Percentiles rank a stretch among this genome's conserved stretches.
Conservation (phyloP, 2,329 filamentous ascomycete species). For the Scolecobasidium constrictum region DNA sequence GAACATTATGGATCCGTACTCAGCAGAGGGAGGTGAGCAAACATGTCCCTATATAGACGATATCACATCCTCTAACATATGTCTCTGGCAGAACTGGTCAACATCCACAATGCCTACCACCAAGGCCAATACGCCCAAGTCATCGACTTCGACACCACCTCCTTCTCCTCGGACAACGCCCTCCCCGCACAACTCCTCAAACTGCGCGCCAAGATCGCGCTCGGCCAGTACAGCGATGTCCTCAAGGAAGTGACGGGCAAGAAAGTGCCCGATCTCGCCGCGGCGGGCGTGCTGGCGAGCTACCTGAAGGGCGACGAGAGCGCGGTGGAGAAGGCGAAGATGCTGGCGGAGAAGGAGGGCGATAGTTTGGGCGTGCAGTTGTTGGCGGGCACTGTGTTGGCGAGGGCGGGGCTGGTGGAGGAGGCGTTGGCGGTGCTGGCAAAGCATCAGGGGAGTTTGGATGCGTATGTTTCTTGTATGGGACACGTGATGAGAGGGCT, state of each 20-base stretch:
- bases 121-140: slow-evolving; percentile 79
- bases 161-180: slow-evolving; percentile 68
- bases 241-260: slow-evolving; percentile 46
- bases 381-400: slow-evolving; percentile 69
- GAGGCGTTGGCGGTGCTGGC: slow-evolving; percentile 70
- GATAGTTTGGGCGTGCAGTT: slow-evolving; percentile 78
- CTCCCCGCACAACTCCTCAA: slow-evolving; percentile 67
- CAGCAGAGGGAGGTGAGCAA: slow-evolving; percentile 46
- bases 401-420: slow-evolving; percentile 70
- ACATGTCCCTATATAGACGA: background rate
- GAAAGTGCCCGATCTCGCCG: slow-evolving; percentile 55
- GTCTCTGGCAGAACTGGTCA: slow-evolving; percentile 47
- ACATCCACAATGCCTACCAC: slow-evolving; percentile 56
- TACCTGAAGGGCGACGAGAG: slow-evolving; percentile 37
- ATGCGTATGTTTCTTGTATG: slow-evolving; percentile 48
- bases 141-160: slow-evolving; percentile 71
- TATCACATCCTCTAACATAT: background rate
- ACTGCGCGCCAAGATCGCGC: slow-evolving; percentile 72
- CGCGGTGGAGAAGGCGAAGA: slow-evolving; percentile 53
- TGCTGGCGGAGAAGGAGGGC: slow-evolving; percentile 52
- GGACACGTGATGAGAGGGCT: background rate
- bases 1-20: slow-evolving; percentile 60
- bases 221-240: slow-evolving; percentile 67
- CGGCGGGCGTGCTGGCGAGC: slow-evolving; percentile 66
- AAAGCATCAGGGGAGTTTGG: slow-evolving; percentile 72